Evolutionary conservation across 108 stramenopile genomes (phyloP).

Genomic region (Phaeodactylum tricornutum): DNA sequence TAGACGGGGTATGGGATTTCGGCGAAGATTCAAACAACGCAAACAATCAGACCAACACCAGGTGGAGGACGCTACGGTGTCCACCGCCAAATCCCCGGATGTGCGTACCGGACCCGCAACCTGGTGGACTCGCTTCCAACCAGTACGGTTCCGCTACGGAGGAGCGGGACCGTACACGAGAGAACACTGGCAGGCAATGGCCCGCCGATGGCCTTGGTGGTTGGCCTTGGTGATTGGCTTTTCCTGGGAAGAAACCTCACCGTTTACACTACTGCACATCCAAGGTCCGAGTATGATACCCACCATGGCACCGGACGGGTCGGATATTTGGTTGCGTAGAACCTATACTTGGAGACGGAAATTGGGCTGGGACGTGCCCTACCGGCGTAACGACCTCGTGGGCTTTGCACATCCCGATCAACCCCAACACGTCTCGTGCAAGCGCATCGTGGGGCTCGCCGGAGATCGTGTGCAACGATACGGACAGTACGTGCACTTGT

Average conservation of each 20-base stretch:
- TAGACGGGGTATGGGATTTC: too few species aligned
- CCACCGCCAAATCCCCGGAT: too few species aligned
- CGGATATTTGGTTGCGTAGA: slow-evolving; percentile 41
- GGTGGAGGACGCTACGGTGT: too few species aligned
- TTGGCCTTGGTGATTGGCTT: neutral
- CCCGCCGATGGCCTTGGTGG: neutral
- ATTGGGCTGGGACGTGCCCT: slow-evolving; percentile 1
- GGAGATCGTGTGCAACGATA: slow-evolving; percentile 39
- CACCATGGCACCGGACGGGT: slow-evolving; percentile 45
- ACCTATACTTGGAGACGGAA: slow-evolving; percentile 17
- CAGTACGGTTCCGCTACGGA: too few species aligned
- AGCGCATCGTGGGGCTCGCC: slow-evolving; percentile 63
- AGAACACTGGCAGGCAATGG: neutral
- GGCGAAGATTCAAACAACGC: too few species aligned
- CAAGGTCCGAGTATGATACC: slow-evolving; percentile 70
- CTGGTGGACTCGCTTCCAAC: too few species aligned
- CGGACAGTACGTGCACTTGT: slow-evolving; percentile 49
- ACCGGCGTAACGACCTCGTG: slow-evolving; percentile 10
- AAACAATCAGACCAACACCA: too few species aligned
- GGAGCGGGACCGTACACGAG: slow-evolving; percentile 8
- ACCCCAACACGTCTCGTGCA: slow-evolving; percentile 23
- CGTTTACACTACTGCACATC: neutral
- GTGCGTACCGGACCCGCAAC: too few species aligned
- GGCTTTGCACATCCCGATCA: slow-evolving; percentile 6
- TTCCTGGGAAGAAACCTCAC: slow-evolving; percentile 2